Evolutionary conservation across 805 yeast species (phyloP), one percentile per base, ranked within the genome.

Genomic region (Vanderwaltozyma tropicalis): DNA sequence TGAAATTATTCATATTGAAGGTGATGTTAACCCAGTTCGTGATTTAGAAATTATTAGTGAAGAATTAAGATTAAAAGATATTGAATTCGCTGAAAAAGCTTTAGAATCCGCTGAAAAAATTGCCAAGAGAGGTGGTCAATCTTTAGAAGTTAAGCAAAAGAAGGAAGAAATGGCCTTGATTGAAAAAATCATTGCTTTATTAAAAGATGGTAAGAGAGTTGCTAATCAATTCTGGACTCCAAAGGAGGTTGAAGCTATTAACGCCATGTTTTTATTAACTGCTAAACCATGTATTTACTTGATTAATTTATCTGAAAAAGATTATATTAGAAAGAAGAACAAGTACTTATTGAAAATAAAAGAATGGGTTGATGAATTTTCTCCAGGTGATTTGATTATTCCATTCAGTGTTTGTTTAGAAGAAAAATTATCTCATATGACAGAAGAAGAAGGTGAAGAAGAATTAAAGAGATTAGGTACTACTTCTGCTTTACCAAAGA

Each of bases 201-300:
- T 89, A 53, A 80, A 92, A 69, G 75, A 68, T 41, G 96, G 95
- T 44, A 77, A 82, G 55, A 82, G 95, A 68, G 78, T 92, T 45
- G 84, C 89, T 50, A 88, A 86, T 56, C 82, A 78, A 50, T 69
- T 68, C 47, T 92, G 98, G 98, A 68, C 83, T 38, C 71, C 79
- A 45, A 87, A 85, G 67, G 96, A 92, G 68, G 89, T 92, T 40
- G 96, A 86, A 63, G 69, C 75, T 39, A 81, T 92, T 69, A 92
- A 92, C 74, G 52, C 73, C 41, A 82, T 88, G 82, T 74, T 75
- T 52, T 72, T 92, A 55, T 72, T 92, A 55, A 87, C 97, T 12
- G 96, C 98, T 46, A 92, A 92, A 67, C 96, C 97, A 46, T 74
- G 92, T 53, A 87, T 94, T 53, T 88, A 84, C 69, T 74, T 92